Base-by-base conservation (phyloP, 1,284 basidiomycete genomes). In the Cryptococcus sp. region DNA sequence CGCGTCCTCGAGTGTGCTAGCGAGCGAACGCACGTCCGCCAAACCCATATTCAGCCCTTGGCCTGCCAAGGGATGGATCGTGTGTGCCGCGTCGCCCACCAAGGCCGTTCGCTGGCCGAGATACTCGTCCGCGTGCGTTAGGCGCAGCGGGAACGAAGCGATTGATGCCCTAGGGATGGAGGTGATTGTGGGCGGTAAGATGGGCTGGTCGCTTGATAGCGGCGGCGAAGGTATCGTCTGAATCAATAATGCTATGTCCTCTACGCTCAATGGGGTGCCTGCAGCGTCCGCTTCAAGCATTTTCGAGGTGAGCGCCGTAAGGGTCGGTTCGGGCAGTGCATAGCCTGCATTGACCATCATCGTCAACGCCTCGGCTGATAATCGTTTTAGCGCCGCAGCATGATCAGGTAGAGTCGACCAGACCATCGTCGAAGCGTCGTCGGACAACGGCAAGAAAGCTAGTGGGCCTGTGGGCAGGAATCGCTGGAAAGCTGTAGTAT, bases 401-500 rank as follows among this genome's bases (percentile, higher is more conserved):
- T 95, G 82, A 8, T 81, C 72, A 0, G 93, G 92, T 55, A 84
- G 87, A 1, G 92, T 94, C 13, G 93, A 94, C 96, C 96, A 99
- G 5, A 98, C 96, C 58, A 99, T 83, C 1, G 94, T 95, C 5
- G 90, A 93, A 0, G 83, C 80, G 0, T 86, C 87, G 1, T 87
- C 81, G 0, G 89, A 75, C 25, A 93, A 66, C 87, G 84, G 94
- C 15, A 98, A 84, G 80, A 95, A 98, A 0, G 94, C 95, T 48
- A 99, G 88, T 0, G 96, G 95, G 0, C 96, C 95, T 3, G 92
- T 93, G 0, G 94, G 90, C 35, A 99, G 84, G 82, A 99, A 99
- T 25, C 95, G 84, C 78, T 99, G 96, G 78, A 90, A 98, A 0
- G 93, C 94, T 1, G 88, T 90, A 19, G 86, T 87, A 71, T 91